Base-by-base conservation (phyloP, 495 filamentous ascomycete genomes). In the Rhypophila decipiens region DNA sequence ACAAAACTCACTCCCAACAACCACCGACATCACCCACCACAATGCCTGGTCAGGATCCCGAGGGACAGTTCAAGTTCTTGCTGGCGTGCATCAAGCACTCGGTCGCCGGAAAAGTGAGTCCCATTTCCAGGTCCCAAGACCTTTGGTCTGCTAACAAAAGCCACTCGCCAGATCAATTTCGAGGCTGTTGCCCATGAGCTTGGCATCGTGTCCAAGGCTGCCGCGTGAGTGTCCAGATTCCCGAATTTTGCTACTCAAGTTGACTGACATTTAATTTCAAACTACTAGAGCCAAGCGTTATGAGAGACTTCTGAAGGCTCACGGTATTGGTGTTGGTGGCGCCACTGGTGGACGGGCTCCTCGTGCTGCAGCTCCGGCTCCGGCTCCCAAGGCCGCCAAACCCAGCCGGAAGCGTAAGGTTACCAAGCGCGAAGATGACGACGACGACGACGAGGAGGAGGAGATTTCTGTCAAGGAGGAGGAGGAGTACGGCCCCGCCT, bases 161-260 rank as follows among this genome's bases (percentile, higher is more conserved):
- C n/a, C n/a, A n/a, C n/a, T n/a, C n/a, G n/a, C 10, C 49, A 85
- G 81, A 68, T 84, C 11, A 74, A 86, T 52, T 86, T 83, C 53
- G 57, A 50, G 11, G 67, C 71, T 39, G 83, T 87, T 31, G 79
- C 81, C n/a, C 61, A 75, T 23, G 80, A 85, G 58, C 78, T 80
- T 21, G 59, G 61, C 19, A 83, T 86, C 41, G 70, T 83, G 9
- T 70, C 56, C 58, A 82, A 81, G 53, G 80, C 76, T 17, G 84
- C 84, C 5, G 82, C 83, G 83, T 86, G 74, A 71, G 84, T 75
- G 51, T 12, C 21, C 17, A 12, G 20, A 20, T 24, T 13, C 24
- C 19, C 11, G 18, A 38, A 7, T n/a, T n/a, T n/a, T n/a, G n/a
- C n/a, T n/a, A n/a, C n/a, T n/a, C n/a, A n/a, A n/a, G n/a, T n/a